phyloP scores from a whole-genome alignment of 305 asterid species.

The Solanum chacoense region DNA sequence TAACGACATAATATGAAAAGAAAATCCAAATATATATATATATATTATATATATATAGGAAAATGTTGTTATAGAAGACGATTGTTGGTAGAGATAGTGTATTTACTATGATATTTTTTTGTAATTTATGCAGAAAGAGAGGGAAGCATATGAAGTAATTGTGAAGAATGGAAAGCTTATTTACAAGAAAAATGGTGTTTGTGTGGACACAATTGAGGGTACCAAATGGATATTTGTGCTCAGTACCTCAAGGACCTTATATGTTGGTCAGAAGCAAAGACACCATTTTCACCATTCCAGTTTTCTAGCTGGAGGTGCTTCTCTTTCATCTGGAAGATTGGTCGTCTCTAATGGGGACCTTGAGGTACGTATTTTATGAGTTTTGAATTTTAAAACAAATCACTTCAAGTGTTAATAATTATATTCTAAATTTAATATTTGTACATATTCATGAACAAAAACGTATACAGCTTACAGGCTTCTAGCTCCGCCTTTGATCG shows the following conservation, averaged over 20 bases:
- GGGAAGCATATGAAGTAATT: constrained; percentile 25
- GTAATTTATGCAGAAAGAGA: constrained; percentile 19
- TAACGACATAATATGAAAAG: neutral
- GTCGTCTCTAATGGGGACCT: constrained; percentile 9
- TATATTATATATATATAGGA: no score
- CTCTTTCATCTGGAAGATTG: constrained; percentile 24
- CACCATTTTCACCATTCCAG: constrained; percentile 29
- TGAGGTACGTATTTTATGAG: constrained; percentile 10
- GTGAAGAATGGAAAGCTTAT: constrained; percentile 22
- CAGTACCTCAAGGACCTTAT: constrained; percentile 18
- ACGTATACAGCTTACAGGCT: accelerated
- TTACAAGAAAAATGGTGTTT: constrained; percentile 18
- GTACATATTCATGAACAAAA: neutral
- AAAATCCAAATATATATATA: no score
- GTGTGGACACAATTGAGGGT: constrained; percentile 18
- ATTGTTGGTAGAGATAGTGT: no score
- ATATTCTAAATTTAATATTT: neutral
- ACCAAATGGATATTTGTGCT: constrained; percentile 29
- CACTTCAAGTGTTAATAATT: neutral
- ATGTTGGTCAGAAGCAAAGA: constrained; percentile 18
- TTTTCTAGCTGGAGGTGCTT: constrained; percentile 29
- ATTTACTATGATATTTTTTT: no score
- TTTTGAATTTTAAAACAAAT: neutral
- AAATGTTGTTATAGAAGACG: no score
- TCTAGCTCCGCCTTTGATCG: neutral